Percentiles rank a stretch among this genome's conserved stretches.
Evolutionary conservation across 2,329 filamentous ascomycete species (phyloP).

Genomic region (Scorias spongiosa): DNA sequence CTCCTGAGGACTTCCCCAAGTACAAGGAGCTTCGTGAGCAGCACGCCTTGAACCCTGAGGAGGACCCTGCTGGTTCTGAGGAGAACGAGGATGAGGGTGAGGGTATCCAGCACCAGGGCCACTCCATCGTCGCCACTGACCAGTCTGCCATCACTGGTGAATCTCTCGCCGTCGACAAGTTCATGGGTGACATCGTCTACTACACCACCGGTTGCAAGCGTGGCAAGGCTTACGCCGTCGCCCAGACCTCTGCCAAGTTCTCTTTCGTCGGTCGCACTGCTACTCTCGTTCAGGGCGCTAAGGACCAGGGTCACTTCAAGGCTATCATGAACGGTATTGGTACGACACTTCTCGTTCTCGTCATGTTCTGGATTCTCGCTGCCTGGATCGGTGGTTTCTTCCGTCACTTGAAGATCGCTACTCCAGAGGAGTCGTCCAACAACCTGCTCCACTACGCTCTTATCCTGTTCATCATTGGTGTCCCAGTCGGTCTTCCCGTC

Average conservation of each 20-base stretch:
- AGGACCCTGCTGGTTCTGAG: slow-evolving; percentile 44
- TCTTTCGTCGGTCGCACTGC: slow-evolving; percentile 68
- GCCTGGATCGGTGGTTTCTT: slow-evolving; percentile 70
- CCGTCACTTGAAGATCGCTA: slow-evolving; percentile 50
- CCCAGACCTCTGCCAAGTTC: slow-evolving; percentile 50
- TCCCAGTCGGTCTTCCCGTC: slow-evolving; percentile 64
- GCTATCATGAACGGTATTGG: slow-evolving; percentile 73
- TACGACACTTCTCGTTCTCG: slow-evolving; percentile 56
- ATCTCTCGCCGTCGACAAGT: slow-evolving; percentile 64
- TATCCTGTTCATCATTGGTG: slow-evolving; percentile 62
- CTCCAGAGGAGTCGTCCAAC: slow-evolving; percentile 41
- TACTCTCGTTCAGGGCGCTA: slow-evolving; percentile 56
- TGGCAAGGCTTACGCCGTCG: slow-evolving; percentile 58
- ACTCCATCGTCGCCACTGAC: slow-evolving; percentile 55
- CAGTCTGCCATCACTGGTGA: slow-evolving; percentile 72
- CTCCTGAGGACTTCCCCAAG: slow-evolving; percentile 50
- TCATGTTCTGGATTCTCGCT: slow-evolving; percentile 62
- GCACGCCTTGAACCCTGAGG: slow-evolving; percentile 37
- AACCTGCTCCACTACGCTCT: slow-evolving; percentile 54
- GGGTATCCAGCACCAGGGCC: slow-evolving; percentile 46
- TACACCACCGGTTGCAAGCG: slow-evolving; percentile 74
- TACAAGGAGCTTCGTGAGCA: slow-evolving; percentile 48
- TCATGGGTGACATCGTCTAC: slow-evolving; percentile 61
- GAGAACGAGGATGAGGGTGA: slow-evolving; percentile 46
- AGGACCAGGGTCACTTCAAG: slow-evolving; percentile 68